Percentiles rank a stretch among this genome's conserved stretches.
Conservation (phyloP, 352 stramenopile genomes). For the Globisporangium mamillatum region DNA sequence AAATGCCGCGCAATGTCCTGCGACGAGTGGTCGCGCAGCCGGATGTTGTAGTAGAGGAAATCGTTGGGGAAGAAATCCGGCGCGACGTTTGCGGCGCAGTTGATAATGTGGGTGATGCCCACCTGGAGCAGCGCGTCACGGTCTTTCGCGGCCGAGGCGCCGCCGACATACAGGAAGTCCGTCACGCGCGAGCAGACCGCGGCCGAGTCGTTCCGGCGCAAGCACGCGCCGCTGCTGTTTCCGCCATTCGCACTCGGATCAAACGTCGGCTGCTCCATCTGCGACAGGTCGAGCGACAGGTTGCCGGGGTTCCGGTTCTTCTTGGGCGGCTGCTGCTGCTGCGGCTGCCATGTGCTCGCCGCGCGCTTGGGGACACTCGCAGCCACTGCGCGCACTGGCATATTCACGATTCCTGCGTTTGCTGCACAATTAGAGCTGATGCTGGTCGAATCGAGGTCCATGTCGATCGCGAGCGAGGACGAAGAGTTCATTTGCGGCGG, state of each 20-base stretch:
- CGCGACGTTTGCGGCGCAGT: slow-evolving; percentile 78
- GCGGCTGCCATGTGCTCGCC: slow-evolving; percentile 35
- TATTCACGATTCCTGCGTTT: neutral
- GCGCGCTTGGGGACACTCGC: slow-evolving; percentile 32
- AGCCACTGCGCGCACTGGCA: neutral
- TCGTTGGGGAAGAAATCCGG: slow-evolving; percentile 73
- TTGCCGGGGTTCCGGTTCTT: slow-evolving; percentile 78
- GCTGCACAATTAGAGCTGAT: neutral
- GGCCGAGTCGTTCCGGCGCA: slow-evolving; percentile 54
- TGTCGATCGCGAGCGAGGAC: slow-evolving; percentile 14
- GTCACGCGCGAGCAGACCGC: slow-evolving; percentile 77
- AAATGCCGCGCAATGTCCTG: slow-evolving; percentile 86
- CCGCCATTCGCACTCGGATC: slow-evolving; percentile 20
- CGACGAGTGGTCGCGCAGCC: slow-evolving; percentile 85
- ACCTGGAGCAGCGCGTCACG: slow-evolving; percentile 55
- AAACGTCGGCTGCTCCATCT: slow-evolving; percentile 52
- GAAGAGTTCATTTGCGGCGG: slow-evolving; percentile 8
- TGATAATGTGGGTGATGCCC: slow-evolving; percentile 90
- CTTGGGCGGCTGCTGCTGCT: slow-evolving; percentile 26
- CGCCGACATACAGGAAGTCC: slow-evolving; percentile 88
- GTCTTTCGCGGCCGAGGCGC: slow-evolving; percentile 76
- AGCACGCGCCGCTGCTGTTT: slow-evolving; percentile 4
- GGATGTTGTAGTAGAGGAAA: slow-evolving; percentile 85
- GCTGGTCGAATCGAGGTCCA: slow-evolving; percentile 16
- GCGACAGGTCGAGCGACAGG: slow-evolving; percentile 75